Evolutionary conservation across 1,284 basidiomycete genomes (phyloP), one percentile per base, ranked within the genome.

Genomic region (Pulveroboletus sp.): DNA sequence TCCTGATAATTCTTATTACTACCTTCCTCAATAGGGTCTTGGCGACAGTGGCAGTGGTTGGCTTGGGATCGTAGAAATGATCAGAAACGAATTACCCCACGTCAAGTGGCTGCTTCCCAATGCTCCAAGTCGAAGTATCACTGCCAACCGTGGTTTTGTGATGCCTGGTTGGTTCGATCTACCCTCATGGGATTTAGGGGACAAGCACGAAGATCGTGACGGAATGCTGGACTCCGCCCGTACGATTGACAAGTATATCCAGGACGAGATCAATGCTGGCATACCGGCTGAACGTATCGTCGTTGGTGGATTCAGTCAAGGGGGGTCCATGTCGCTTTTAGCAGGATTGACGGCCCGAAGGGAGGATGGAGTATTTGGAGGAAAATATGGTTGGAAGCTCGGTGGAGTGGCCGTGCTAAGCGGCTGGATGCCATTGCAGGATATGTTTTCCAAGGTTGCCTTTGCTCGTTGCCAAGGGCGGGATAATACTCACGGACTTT

Each of bases 231-330:
- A 81, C 36, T 84, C 88, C 32, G 79, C 83, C 17, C 74, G 77
- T 37, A 70, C 76, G 21, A 78, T 96, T 62, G 86, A 87, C 65
- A 72, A 80, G 56, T 75, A 95, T 59, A 86, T 97, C 65, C 78
- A 82, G 16, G 77, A 79, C 6, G 94, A 96, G 70, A 76, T 93
- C 36, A 83, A 86, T 54, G 76, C 77, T 16, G 92, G 91, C 29
- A 83, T 88, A 51, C 78, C 83, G 8, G 74, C 86, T 29, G 77
- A 80, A 52, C 81, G 84, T 32, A 86, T 90, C 60, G 78, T 95
- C 17, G 72, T 96, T 32, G 93, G 91, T 36, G 94, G 95, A 2
- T 97, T 96, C 75, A 89, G 85, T 57, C 94, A 96, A 72, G 94
- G 93, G 41, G 90, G 80, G 17, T 83, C 86, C n/a, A 86, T 95